Base-by-base conservation (phyloP, 208 protist genomes). In the Herpetomonas samuelpessoai region DNA sequence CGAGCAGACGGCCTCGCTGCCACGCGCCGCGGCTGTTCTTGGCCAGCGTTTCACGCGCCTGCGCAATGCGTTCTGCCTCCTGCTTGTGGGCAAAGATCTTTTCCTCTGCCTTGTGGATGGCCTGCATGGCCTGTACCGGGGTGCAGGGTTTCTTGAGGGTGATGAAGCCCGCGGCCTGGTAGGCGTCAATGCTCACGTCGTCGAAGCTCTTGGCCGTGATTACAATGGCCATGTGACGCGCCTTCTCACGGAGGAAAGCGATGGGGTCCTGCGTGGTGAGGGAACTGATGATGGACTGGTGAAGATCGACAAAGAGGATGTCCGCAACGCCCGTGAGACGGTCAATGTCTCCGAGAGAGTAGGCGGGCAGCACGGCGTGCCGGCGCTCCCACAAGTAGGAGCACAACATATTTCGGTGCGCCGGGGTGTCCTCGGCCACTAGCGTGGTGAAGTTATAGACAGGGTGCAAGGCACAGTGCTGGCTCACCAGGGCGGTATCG, bases 331-430 rank as follows among this genome's bases (percentile, higher is more conserved):
- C 74, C 45, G 77, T 56, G 3, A 96, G 69, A 16, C 80, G 78
- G 28, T 85, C 62, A 52, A 95, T 76, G 54, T 95, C 91, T 10
- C 74, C 71, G 19, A 89, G 55, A 48, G 57, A 80, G 68, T 82
- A 81, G 16, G 87, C 87, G 1, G 88, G 76, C 22, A 93, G 76
- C 22, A 96, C 91, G 25, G 91, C 88, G 69, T 96, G 88, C 47
- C 83, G 88, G 1, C 82, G 79, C 57, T 92, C 80, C 88, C 91
- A 96, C 38, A 96, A 67, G 61, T 82, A 94, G 19, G 74, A 68
- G 41, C 88, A 96, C 18, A 96, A 56, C 81, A 95, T 89, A 62
- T 92, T 93, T 47, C 89, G 78, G 50, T 95, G 86, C 9, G 82
- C 81, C 38, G 89, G 73, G 2, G 63, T 81, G 67, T 93, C 86